Percentiles rank a stretch among this genome's conserved stretches.
Conservation (phyloP, 225 moss, liverwort and hornwort species). For the Polytrichum commune region DNA sequence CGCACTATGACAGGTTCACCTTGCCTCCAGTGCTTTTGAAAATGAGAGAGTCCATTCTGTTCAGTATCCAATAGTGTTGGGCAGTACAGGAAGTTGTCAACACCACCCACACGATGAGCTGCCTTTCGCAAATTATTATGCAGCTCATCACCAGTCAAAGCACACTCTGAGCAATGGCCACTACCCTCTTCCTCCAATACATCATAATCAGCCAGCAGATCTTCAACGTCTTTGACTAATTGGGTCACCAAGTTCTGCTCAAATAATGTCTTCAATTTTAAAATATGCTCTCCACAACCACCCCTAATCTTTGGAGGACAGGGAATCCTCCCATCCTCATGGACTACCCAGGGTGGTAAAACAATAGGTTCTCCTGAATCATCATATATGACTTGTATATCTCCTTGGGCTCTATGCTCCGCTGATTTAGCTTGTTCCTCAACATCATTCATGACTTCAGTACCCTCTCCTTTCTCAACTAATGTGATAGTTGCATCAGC, state of each 20-base stretch:
- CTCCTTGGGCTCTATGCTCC: constrained; percentile 11
- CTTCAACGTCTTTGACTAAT: constrained; percentile 37
- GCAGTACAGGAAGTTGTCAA: constrained; percentile 45
- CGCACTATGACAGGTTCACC: constrained; percentile 68
- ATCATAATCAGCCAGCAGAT: constrained; percentile 20
- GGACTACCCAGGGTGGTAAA: constrained; percentile 32
- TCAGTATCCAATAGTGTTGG: constrained; percentile 37
- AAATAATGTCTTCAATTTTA: constrained; percentile 41
- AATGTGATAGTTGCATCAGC: constrained; percentile 7
- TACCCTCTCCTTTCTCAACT: constrained; percentile 15
- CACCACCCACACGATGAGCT: constrained; percentile 32
- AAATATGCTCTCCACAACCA: constrained; percentile 48
- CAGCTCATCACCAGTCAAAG: neutral
- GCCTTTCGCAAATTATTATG: constrained; percentile 23
- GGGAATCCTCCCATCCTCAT: constrained; percentile 37
- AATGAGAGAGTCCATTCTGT: constrained; percentile 41
- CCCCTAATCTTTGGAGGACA: constrained; percentile 55
- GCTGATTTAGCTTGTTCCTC: constrained; percentile 1
- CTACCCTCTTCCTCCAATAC: constrained; percentile 12
- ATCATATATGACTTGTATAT: neutral
- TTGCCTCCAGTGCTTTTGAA: constrained; percentile 63
- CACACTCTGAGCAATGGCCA: constrained; percentile 27
- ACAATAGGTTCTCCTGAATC: constrained; percentile 11
- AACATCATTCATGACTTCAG: constrained; percentile 4
- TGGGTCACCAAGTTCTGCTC: constrained; percentile 28